Conservation (phyloP, 257 asterid genomes). For the Gentiana straminea region DNA sequence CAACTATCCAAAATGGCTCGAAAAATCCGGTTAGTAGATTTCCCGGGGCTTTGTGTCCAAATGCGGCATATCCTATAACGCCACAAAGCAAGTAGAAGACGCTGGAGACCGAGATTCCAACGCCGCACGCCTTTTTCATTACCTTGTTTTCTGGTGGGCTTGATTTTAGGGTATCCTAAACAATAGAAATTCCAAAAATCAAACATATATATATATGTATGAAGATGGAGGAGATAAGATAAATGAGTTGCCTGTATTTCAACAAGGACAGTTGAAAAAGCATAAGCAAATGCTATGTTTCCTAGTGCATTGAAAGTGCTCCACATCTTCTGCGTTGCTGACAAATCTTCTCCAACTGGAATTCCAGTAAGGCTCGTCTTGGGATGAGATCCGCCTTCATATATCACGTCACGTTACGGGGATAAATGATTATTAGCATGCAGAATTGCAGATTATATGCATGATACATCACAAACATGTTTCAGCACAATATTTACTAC, state of each 20-base stretch:
- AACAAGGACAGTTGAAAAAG: constrained; percentile 54
- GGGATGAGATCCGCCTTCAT: constrained; percentile 12
- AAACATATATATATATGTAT: neutral
- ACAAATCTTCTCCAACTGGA: constrained; percentile 41
- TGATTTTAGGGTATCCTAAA: constrained; percentile 65
- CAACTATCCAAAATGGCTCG: constrained; percentile 71
- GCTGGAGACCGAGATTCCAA: constrained; percentile 36
- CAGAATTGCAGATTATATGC: too few species aligned
- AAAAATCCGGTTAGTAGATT: constrained; percentile 74
- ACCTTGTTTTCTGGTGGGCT: constrained; percentile 55
- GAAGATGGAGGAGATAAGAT: neutral
- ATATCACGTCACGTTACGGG: neutral
- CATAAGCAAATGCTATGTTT: constrained; percentile 78
- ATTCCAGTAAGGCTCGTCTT: constrained; percentile 27
- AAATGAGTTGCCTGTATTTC: constrained; percentile 54
- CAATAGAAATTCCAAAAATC: neutral
- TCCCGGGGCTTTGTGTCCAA: constrained; percentile 59
- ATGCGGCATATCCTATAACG: constrained; percentile 69
- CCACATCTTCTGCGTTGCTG: constrained; percentile 64
- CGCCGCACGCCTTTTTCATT: constrained; percentile 50
- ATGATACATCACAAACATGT: too few species aligned
- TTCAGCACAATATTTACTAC: too few species aligned
- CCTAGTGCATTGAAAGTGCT: constrained; percentile 60
- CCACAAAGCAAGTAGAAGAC: constrained; percentile 59
- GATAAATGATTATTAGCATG: too few species aligned